Evolutionary conservation across 2,329 filamentous ascomycete species (phyloP).

Genomic region (Cercospora nicotianae): DNA sequence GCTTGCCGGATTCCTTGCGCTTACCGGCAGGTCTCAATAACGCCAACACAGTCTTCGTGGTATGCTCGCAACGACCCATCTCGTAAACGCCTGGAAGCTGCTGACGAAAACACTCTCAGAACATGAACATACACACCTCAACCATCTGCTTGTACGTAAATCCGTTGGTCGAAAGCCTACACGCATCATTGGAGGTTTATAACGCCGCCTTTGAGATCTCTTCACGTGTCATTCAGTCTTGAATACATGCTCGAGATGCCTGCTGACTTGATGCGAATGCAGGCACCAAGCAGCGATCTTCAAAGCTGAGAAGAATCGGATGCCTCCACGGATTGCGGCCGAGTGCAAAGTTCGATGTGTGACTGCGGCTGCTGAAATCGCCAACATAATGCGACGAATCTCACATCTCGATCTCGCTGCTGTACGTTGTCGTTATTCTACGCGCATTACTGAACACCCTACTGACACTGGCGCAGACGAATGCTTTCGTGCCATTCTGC

Average conservation of each 20-base stretch:
- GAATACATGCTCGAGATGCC: not conserved
- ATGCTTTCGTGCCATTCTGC: constrained; percentile 92
- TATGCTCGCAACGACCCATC: not conserved
- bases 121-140: constrained; percentile 96
- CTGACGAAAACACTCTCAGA: constrained; percentile 41
- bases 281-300: constrained; percentile 91
- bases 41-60: constrained; percentile 81
- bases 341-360: constrained; percentile 94
- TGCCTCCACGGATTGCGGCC: constrained; percentile 73
- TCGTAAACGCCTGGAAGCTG: not conserved
- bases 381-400: constrained; percentile 91
- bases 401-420: constrained; percentile 82
- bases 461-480: constrained; percentile 55
- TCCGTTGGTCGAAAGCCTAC: not conserved
- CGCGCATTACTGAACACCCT: constrained; percentile 53
- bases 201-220: not conserved
- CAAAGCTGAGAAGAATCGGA: constrained; percentile 86
- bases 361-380: constrained; percentile 88
- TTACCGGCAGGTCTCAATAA: constrained; percentile 73
- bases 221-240: not conserved
- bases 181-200: not conserved
- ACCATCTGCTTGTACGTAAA: constrained; percentile 72
- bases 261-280: not conserved
- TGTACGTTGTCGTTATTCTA: constrained; percentile 50
- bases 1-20: constrained; percentile 76